Conservation (phyloP, 2,329 filamentous ascomycete genomes). For the Fusarium stilboides region DNA sequence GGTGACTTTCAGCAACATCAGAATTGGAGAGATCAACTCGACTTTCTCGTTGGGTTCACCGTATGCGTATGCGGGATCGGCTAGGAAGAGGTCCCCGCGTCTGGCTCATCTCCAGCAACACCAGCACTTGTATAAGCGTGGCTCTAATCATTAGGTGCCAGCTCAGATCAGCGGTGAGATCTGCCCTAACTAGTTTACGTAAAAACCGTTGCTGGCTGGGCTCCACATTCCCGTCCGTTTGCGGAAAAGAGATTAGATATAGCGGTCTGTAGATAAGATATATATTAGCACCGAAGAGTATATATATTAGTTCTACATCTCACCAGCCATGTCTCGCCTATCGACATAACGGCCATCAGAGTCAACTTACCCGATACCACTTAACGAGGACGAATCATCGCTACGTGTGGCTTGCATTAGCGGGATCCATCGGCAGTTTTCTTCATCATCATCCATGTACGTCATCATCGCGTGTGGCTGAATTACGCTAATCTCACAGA, state of each 20-base stretch:
- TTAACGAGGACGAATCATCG: neutral
- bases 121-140: slow-evolving; percentile 10
- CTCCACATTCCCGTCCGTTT: too few species aligned
- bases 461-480: slow-evolving; percentile 24
- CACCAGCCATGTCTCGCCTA: too few species aligned
- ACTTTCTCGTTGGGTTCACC: slow-evolving; percentile 47
- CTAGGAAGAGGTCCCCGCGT: slow-evolving; percentile 8
- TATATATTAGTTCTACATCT: too few species aligned
- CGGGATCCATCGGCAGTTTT: neutral
- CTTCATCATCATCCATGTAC: slow-evolving; percentile 14
- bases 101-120: slow-evolving; percentile 21
- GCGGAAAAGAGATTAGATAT: too few species aligned
- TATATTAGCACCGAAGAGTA: too few species aligned
- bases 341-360: neutral
- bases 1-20: slow-evolving; percentile 70
- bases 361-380: neutral
- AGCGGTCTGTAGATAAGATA: neutral
- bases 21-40: slow-evolving; percentile 73
- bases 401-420: slow-evolving; percentile 17
- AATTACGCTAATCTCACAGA: slow-evolving; percentile 5
- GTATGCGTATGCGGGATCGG: neutral
- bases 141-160: slow-evolving; percentile 10
- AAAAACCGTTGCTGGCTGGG: too few species aligned
- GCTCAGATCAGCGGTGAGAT: neutral
- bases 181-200: too few species aligned